Conservation (phyloP, 2,329 filamentous ascomycete genomes). For the Diaporthe eres region DNA sequence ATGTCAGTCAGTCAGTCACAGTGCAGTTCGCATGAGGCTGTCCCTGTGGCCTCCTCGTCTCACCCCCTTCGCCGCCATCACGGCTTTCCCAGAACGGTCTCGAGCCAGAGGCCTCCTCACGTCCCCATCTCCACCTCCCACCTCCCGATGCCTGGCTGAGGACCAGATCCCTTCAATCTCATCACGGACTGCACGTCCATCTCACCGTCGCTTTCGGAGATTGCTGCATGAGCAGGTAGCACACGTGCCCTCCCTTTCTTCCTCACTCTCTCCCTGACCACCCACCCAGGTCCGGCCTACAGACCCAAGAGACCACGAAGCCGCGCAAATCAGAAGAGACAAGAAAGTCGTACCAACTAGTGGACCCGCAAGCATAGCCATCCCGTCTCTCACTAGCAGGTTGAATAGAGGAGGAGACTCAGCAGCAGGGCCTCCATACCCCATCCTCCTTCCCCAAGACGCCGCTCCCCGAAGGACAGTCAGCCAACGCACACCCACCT, state of each 20-base stretch:
- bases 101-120: conserved; percentile 33
- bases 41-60: background rate
- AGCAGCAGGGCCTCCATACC: background rate
- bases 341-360: no score
- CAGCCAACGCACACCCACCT: background rate
- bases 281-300: background rate
- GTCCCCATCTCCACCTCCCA: conserved; percentile 1
- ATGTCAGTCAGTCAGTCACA: conserved; percentile 12
- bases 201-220: conserved; percentile 13
- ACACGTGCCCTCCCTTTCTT: background rate
- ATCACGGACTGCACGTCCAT: background rate
- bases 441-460: background rate
- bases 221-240: background rate
- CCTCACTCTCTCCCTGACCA: background rate
- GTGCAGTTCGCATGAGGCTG: conserved; percentile 29
- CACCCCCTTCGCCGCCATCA: conserved; percentile 24
- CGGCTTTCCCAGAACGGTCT: conserved; percentile 37
- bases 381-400: background rate
- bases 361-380: background rate
- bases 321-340: background rate
- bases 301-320: background rate
- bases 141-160: background rate
- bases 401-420: background rate
- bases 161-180: background rate
- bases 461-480: background rate